Conservation (phyloP, 192 early-diverging fungal genomes). For the Lobulomyces angularis region DNA sequence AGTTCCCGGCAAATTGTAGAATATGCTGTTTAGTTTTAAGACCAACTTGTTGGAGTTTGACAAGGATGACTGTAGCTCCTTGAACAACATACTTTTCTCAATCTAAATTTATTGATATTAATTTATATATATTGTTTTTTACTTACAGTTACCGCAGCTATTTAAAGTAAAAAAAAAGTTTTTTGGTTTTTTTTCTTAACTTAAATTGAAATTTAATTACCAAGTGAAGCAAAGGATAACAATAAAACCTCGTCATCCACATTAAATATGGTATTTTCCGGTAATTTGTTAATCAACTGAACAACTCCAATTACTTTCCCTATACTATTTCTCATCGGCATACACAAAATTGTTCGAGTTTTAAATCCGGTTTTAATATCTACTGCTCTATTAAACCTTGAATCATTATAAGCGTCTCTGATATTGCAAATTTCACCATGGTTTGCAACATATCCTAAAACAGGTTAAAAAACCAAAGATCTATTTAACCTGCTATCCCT, state of each 20-base stretch:
- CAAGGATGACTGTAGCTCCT: constrained; percentile 18
- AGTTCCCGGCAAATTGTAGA: constrained; percentile 5
- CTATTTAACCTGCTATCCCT: constrained; percentile 28
- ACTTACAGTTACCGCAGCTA: constrained; percentile 34
- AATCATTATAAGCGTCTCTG: constrained; percentile 35
- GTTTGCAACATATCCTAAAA: constrained; percentile 25
- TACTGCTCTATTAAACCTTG: constrained; percentile 31
- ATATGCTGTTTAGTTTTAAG: not conserved
- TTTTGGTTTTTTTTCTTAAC: not conserved
- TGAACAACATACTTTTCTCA: constrained; percentile 31
- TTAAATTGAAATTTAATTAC: constrained; percentile 9
- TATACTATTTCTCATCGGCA: constrained; percentile 28
- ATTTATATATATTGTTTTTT: too few relatives aligned
- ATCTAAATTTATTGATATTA: too few relatives aligned
- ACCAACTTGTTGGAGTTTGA: constrained; percentile 2
- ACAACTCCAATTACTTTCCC: constrained; percentile 33
- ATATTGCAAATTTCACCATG: constrained; percentile 34
- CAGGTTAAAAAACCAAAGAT: not conserved
- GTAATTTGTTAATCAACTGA: constrained; percentile 40
- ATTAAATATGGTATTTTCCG: constrained; percentile 15
- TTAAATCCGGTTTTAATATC: constrained; percentile 36
- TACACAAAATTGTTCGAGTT: constrained; percentile 38
- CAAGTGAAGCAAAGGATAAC: constrained; percentile 21
- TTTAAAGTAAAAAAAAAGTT: not conserved
- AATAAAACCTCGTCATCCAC: constrained; percentile 29